These are phyloP conservation scores for Beauveria scarabaeidicola DNA, from an alignment of 2,329 filamentous ascomycete species.

Conservation along the genomic window DNA sequence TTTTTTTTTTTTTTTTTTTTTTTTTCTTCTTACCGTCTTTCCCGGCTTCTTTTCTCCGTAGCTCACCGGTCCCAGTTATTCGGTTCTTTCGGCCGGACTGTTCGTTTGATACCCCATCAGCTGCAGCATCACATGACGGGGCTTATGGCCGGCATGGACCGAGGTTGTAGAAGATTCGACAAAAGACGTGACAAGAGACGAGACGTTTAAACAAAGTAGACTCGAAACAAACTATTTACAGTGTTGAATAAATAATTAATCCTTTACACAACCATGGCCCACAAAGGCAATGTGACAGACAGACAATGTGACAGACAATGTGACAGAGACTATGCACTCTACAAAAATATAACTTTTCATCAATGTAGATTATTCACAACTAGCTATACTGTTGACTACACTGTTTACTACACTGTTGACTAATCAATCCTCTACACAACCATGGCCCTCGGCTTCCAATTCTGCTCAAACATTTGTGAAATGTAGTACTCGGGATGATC, in stretches of 20 bases:
- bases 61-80: not conserved
- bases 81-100: not conserved
- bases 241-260: too few species aligned
- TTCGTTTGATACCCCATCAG: not conserved
- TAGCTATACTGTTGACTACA: not conserved
- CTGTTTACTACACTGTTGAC: not conserved
- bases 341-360: too few species aligned
- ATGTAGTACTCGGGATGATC: constrained; percentile 52
- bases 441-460: constrained; percentile 32
- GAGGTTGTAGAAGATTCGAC: too few species aligned
- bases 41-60: not conserved
- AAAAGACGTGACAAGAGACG: too few species aligned
- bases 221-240: too few species aligned
- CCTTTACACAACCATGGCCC: too few species aligned
- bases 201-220: too few species aligned
- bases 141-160: not conserved
- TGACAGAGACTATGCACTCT: too few species aligned
- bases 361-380: too few species aligned
- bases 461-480: constrained; percentile 49
- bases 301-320: too few species aligned
- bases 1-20: too few species aligned
- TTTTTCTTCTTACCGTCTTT: not conserved
- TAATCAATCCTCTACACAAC: not conserved
- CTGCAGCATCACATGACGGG: not conserved
- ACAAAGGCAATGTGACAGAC: too few species aligned